A percentile compares a stretch with the other conserved stretches of the same genome.
Evolutionary conservation across 1,284 basidiomycete genomes (phyloP).

Genomic region (Trichosporon sp.): DNA sequence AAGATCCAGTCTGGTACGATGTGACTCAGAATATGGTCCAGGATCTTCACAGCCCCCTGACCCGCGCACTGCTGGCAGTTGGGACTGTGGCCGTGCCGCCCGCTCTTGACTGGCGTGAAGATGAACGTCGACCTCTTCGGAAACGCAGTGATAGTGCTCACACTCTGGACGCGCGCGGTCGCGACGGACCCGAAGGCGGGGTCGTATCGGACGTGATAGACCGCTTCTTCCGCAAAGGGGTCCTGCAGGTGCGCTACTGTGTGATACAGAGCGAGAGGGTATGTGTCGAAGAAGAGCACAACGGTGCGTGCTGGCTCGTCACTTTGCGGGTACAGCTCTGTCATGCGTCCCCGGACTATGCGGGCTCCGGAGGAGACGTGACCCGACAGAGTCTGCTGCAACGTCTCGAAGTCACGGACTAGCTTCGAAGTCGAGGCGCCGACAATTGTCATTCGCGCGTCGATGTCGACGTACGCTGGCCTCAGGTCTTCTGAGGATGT

Average conservation of each 20-base stretch:
- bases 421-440: slow-evolving; percentile 6
- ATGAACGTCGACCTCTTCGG: slow-evolving; percentile 8
- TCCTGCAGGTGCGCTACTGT: slow-evolving; percentile 12
- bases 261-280: slow-evolving; percentile 7
- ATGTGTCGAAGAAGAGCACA: slow-evolving; percentile 16
- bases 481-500: neutral
- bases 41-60: neutral
- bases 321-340: slow-evolving; percentile 10
- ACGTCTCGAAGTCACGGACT: neutral
- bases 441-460: slow-evolving; percentile 7
- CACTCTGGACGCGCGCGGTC: slow-evolving; percentile 9
- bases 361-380: neutral
- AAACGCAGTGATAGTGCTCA: slow-evolving; percentile 9
- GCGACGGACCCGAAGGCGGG: neutral
- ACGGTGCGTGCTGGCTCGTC: slow-evolving; percentile 6
- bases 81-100: neutral
- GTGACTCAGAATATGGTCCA: slow-evolving; percentile 8
- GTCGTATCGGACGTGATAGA: slow-evolving; percentile 12
- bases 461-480: slow-evolving; percentile 11
- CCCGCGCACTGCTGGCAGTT: slow-evolving; percentile 17
- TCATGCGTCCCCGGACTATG: slow-evolving; percentile 5
- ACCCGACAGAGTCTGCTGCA: slow-evolving; percentile 8
- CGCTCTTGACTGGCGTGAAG: slow-evolving; percentile 7
- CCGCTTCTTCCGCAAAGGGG: slow-evolving; percentile 8
- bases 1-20: slow-evolving; percentile 48